Evolutionary conservation across 2,329 filamentous ascomycete species (phyloP), one percentile per base, ranked within the genome.

Genomic region (Cryphonectria naterciae): DNA sequence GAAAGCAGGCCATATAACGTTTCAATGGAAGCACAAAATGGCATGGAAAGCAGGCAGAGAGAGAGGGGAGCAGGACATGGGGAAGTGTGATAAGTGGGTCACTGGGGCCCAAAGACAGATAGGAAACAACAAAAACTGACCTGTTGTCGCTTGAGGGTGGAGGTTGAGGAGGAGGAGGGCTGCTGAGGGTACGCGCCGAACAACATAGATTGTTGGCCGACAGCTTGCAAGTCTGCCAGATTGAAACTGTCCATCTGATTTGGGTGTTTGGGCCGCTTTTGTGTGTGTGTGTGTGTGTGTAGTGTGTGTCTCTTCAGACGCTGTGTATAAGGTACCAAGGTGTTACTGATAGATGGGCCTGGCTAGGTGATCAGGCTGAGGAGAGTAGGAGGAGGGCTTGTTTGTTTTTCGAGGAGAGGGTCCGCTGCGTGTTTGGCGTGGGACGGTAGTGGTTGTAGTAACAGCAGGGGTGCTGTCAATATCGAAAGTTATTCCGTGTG

Each of bases 221-320:
- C 61, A 66, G 61, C 71, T 70, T 66, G 52, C 65, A 72, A 49
- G 66, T 71, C 71, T 13, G 69, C 66, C 19, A 72, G 35, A 41
- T 67, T 69, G 69, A 68, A 72, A 67, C 52, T 66, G 41, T 72
- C 71, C 71, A 72, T 72, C 54, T 72, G 71, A 72, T 68, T 68
- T 72, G 71, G 56, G 19, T 39, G 43, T 39, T 19, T 25, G 43
- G 46, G 28, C 39, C 4, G 17, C 25, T 60, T 46, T 19, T 52
- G 35, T 35, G 43, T 17, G 41, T 28, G 54, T 39, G 13, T 37
- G 28, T 35, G 54, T 32, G 52, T 58, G n/a, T 32, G n/a, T 61
- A 32, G 58, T 61, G 22, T 32, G 11, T 39, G 32, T 37, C n/a
- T 19, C 17, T 39, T 7, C 32, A 10, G 28, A 35, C 10, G 58